These are phyloP conservation scores for Hypericum perforatum DNA, from an alignment of 345 rosid species.

Conservation along the genomic window DNA sequence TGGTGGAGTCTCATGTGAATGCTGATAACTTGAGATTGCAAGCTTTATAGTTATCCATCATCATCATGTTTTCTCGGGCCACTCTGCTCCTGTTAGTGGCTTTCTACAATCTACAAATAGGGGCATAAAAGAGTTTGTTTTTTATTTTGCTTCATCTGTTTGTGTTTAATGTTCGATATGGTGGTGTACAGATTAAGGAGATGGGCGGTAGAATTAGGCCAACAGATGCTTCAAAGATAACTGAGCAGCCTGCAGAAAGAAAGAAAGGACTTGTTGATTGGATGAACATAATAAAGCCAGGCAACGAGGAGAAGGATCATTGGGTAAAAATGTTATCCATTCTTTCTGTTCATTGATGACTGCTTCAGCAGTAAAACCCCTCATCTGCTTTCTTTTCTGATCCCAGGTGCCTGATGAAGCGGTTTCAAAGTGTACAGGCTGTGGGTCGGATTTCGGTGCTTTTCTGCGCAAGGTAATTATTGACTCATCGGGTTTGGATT, in stretches of 20 bases:
- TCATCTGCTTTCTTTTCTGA: not conserved
- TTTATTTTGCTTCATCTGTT: not conserved
- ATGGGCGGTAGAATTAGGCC: conserved; percentile 75
- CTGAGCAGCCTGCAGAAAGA: conserved; percentile 62
- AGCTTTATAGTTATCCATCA: too few relatives aligned
- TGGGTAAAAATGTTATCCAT: conserved; percentile 34
- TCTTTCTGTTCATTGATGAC: not conserved
- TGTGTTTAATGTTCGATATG: not conserved
- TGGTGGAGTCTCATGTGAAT: too few relatives aligned
- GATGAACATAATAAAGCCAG: conserved; percentile 87
- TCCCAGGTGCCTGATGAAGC: conserved; percentile 91
- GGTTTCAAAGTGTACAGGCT: conserved; percentile 69
- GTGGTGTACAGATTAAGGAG: conserved; percentile 61
- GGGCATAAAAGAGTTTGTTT: not conserved
- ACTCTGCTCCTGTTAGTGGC: too few relatives aligned
- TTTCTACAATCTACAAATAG: too few relatives aligned
- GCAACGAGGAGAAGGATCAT: conserved; percentile 92
- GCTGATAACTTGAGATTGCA: too few relatives aligned
- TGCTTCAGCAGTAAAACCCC: not conserved
- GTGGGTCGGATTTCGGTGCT: conserved; percentile 82
- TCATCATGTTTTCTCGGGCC: too few relatives aligned
- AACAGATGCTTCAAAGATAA: conserved; percentile 36
- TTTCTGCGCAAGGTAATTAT: conserved; percentile 62
- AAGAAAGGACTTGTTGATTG: conserved; percentile 77
- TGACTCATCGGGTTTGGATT: not conserved